Evolutionary conservation across 2,329 filamentous ascomycete genomes (phyloP).

Genomic region (Neonectria sp.): DNA sequence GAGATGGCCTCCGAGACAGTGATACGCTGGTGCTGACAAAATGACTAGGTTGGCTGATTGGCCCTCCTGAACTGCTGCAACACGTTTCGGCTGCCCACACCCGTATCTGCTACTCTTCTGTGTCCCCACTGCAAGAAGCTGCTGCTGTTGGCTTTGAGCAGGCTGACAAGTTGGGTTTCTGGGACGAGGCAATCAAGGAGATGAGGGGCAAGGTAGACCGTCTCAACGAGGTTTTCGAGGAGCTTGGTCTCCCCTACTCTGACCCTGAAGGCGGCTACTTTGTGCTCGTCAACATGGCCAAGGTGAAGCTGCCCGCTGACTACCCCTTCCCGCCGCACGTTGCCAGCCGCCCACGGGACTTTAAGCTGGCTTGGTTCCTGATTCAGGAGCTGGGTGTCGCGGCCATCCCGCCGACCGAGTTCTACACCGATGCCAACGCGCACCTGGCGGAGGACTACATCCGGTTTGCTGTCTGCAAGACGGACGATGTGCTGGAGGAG

Average conservation of each 20-base stretch:
- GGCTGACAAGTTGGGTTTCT: conserved; percentile 88
- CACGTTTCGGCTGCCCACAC: conserved; percentile 95
- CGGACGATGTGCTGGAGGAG: conserved; percentile 85
- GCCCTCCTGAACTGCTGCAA: conserved; percentile 88
- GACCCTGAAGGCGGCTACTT: conserved; percentile 98
- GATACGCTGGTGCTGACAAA: conserved; percentile 12
- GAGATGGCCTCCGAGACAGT: neutral
- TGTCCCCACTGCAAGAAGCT: conserved; percentile 94
- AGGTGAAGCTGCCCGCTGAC: conserved; percentile 85
- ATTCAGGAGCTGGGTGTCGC: conserved; percentile 97
- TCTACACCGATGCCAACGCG: conserved; percentile 89
- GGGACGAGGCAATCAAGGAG: conserved; percentile 84
- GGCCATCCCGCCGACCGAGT: conserved; percentile 96
- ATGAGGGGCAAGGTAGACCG: conserved; percentile 92
- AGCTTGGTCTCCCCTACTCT: conserved; percentile 85
- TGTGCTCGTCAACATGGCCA: conserved; percentile 92
- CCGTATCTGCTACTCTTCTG: conserved; percentile 94
- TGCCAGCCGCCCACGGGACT: conserved; percentile 87
- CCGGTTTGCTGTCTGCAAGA: conserved; percentile 96
- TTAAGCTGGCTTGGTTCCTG: conserved; percentile 95
- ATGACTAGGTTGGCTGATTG: conserved; percentile 84
- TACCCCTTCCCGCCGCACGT: conserved; percentile 95
- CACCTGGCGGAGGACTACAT: conserved; percentile 94
- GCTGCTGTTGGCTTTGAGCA: conserved; percentile 94
- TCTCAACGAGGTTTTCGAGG: conserved; percentile 87